These are phyloP conservation scores for Dovyalis caffra DNA, from an alignment of 345 rosid genomes.

Conservation along the genomic window DNA sequence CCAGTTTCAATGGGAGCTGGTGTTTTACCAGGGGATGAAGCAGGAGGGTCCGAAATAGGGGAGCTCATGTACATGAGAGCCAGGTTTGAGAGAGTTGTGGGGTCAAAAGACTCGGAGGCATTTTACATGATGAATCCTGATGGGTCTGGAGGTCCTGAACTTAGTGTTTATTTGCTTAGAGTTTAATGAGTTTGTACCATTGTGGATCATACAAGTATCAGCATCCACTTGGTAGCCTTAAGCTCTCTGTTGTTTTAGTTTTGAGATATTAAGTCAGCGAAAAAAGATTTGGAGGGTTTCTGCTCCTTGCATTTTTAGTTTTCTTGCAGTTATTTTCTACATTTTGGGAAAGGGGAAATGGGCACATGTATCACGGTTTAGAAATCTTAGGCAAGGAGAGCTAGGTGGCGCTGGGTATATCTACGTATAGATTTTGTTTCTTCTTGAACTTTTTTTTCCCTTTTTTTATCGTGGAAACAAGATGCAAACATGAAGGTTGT, in stretches of 20 bases:
- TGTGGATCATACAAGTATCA: neutral
- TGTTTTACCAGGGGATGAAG: slow-evolving; percentile 61
- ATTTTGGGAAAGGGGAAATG: neutral
- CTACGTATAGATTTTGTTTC: neutral
- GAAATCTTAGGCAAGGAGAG: neutral
- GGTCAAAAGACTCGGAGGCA: slow-evolving; percentile 89
- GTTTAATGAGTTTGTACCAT: slow-evolving; percentile 22
- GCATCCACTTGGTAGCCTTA: neutral
- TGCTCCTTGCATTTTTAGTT: neutral
- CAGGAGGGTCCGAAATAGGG: slow-evolving; percentile 51
- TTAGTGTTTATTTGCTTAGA: slow-evolving; percentile 78
- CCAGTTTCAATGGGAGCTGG: slow-evolving; percentile 96
- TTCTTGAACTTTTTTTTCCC: neutral
- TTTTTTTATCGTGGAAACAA: neutral
- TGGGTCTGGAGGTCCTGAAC: slow-evolving; percentile 83
- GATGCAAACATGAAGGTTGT: neutral
- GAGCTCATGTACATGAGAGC: slow-evolving; percentile 99
- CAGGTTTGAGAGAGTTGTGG: slow-evolving; percentile 84
- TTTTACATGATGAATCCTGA: slow-evolving; percentile 96
- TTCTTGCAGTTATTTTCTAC: neutral
- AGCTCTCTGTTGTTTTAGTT: neutral
- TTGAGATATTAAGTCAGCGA: too few species aligned
- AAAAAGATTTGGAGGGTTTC: neutral
- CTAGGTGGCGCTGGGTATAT: neutral
- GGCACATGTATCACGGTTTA: neutral